Conservation (phyloP, 1,284 basidiomycete genomes). For the Ustilago loliicola region DNA sequence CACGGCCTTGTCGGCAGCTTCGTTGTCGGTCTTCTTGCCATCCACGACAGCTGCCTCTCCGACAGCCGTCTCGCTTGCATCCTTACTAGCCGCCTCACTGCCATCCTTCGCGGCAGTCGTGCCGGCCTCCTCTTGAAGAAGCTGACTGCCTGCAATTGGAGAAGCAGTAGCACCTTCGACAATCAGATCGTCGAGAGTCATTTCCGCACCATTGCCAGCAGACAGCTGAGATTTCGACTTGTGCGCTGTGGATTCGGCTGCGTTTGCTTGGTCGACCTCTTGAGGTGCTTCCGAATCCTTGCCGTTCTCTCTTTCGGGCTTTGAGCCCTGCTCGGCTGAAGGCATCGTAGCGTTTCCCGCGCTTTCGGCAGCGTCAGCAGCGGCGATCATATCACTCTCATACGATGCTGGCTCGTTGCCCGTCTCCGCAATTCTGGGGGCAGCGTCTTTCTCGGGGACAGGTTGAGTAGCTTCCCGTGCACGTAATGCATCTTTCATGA, state of each 20-base stretch:
- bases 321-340: too few relatives aligned
- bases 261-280: background rate
- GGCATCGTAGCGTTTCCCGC: too few relatives aligned
- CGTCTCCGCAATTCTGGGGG: background rate
- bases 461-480: background rate
- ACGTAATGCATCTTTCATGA: background rate
- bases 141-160: background rate
- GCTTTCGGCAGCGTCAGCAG: background rate
- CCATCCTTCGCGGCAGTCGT: background rate
- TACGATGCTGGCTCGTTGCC: background rate
- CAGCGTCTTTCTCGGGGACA: background rate
- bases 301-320: too few relatives aligned
- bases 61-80: background rate
- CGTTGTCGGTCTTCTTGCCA: background rate
- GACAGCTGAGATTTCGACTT: background rate
- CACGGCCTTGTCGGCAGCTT: background rate
- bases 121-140: background rate
- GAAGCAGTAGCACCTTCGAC: slow-evolving; percentile 8
- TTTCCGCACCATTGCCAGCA: slow-evolving; percentile 3
- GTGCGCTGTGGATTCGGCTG: background rate
- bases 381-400: background rate
- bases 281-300: too few relatives aligned
- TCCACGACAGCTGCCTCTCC: background rate
- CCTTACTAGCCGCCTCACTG: background rate
- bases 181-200: slow-evolving; percentile 22